Evolutionary conservation across 257 asterid species (phyloP).

Genomic region (Solanum lycopersicoides): DNA sequence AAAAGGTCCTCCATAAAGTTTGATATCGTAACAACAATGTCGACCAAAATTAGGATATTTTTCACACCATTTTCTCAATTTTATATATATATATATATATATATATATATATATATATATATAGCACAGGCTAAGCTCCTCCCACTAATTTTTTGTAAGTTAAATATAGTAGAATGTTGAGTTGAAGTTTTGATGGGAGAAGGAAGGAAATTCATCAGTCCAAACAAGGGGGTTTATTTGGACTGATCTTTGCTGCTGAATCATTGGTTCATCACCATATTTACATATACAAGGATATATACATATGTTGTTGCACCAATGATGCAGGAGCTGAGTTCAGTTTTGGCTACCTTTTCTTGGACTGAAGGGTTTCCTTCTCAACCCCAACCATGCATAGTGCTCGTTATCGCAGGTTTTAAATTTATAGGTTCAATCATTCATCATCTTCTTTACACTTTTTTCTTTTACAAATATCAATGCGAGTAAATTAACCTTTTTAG

Average conservation of each 20-base stretch:
- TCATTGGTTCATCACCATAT: slow-evolving; percentile 18
- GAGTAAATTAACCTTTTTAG: no score
- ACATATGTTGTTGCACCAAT: slow-evolving; percentile 1
- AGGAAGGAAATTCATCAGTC: slow-evolving; percentile 7
- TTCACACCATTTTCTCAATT: no score
- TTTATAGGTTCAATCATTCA: background rate
- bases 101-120: no score
- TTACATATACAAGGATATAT: background rate
- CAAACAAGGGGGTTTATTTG: background rate
- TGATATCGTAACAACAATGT: no score
- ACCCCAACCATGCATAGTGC: background rate
- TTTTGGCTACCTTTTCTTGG: slow-evolving; percentile 11
- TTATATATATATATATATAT: no score
- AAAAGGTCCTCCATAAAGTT: no score
- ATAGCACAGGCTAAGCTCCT: background rate
- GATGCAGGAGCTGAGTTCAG: slow-evolving; percentile 13
- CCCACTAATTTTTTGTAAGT: background rate
- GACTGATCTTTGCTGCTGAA: slow-evolving; percentile 18
- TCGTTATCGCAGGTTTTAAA: background rate
- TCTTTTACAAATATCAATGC: no score
- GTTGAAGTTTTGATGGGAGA: background rate
- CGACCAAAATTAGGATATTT: no score
- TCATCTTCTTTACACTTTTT: background rate
- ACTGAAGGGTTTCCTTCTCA: slow-evolving; percentile 25
- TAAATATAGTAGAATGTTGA: background rate